phyloP scores from a whole-genome alignment of 1,284 basidiomycete species.

The Irpex rosettiformis region DNA sequence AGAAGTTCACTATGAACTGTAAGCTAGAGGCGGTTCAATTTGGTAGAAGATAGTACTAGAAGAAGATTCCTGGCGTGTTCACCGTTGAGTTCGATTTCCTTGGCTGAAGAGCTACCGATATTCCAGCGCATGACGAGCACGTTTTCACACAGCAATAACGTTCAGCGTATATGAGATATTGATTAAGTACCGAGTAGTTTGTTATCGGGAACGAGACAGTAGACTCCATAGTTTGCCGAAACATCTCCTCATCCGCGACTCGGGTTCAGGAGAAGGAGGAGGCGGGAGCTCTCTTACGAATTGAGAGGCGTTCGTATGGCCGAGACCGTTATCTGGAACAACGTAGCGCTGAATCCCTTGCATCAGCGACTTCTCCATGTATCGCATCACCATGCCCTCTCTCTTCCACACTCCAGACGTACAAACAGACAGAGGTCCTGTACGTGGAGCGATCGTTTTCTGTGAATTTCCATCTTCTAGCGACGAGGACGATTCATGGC shows the following conservation, averaged over 20 bases:
- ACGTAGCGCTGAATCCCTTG: conserved; percentile 39
- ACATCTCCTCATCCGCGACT: neutral
- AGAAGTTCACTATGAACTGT: neutral
- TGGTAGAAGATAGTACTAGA: neutral
- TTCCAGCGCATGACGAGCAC: neutral
- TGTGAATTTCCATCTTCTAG: neutral
- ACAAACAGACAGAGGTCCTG: conserved; percentile 62
- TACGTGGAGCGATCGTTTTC: conserved; percentile 8
- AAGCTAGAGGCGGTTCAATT: neutral
- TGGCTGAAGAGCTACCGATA: neutral
- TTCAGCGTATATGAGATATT: neutral
- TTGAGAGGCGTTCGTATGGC: neutral
- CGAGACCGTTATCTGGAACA: conserved; percentile 4
- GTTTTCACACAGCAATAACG: neutral
- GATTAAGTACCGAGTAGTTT: neutral
- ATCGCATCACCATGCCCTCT: conserved; percentile 59
- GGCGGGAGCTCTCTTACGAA: conserved; percentile 11
- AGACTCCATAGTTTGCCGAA: neutral
- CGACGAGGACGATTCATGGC: neutral
- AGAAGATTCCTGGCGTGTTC: neutral
- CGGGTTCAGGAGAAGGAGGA: conserved; percentile 1
- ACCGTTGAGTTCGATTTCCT: too few relatives aligned
- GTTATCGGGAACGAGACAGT: neutral
- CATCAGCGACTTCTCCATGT: conserved; percentile 51
- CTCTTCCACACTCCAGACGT: conserved; percentile 66